Base-by-base conservation (phyloP, 306 rosid species). In the Luffa aegyptiaca region DNA sequence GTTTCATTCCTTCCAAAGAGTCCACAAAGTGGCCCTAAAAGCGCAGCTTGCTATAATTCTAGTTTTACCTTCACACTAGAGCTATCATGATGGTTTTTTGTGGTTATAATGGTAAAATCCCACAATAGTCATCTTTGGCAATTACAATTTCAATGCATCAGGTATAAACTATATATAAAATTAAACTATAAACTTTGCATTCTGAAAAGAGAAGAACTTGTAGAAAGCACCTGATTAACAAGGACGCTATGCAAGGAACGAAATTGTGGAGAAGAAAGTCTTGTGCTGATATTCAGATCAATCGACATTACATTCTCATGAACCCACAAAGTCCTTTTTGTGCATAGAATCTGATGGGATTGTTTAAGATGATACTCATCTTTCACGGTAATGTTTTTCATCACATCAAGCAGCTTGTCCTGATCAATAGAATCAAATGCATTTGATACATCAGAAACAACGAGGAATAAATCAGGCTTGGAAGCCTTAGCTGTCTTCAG, bases 401-500 rank as follows among this genome's bases (percentile, higher is more conserved):
- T 76, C 48, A 92, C 87, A 82, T 56, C 55, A 80, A 92, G 94
- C 80, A 94, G 92, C 82, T 90, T 91, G 53, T 91, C 90, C 78
- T 92, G 97, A 87, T 88, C 84, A 80, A 94, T 76, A 42, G 90
- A 88, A 90, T 94, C 97, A 82, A 92, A 94, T 56, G 97, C 98
- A 81, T 87, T 92, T 68, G 83, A 82, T 77, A 92, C 98, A 80
- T 94, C 98, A 83, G 97, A 90, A 8, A 88, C 89, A 10, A 94
- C 89, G 68, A 94, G 84, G 73, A 80, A 94, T 5, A 88, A 75
- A 35, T 63, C 79, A 53, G 97, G 92, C 84, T 80, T 65, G 66
- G 72, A 12, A 44, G 78, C 56, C 62, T 75, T 68, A 36, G 83
- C 84, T 36, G 83, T 86, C 88, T 84, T 88, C 35, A 83, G 83